phyloP scores from a whole-genome alignment of 2,329 filamentous ascomycete genomes.

The Aspergillus calidoustus region DNA sequence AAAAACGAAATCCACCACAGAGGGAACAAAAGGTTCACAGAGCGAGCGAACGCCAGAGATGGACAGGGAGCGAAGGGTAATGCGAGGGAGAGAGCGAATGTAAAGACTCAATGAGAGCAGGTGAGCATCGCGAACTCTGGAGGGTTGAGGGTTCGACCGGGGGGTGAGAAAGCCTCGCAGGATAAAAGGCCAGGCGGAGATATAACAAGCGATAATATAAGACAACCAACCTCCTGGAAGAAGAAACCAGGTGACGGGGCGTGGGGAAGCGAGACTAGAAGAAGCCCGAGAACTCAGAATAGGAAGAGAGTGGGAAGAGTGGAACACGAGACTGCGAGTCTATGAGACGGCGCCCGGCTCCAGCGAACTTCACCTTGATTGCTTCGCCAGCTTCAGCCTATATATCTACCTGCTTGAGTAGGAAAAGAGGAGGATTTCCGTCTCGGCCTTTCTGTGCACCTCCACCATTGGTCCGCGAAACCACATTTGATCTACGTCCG shows the following conservation, averaged over 20 bases:
- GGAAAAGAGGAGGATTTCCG: background rate
- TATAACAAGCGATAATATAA: constrained; percentile 4
- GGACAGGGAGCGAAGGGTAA: background rate
- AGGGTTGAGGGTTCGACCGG: background rate
- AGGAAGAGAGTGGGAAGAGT: constrained; percentile 1
- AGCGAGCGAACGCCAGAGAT: background rate
- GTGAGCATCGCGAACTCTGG: constrained; percentile 12
- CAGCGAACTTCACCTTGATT: background rate
- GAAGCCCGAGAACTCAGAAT: background rate
- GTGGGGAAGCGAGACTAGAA: constrained; percentile 13
- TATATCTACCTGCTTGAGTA: background rate
- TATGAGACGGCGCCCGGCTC: background rate
- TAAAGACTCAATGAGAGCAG: constrained; percentile 9
- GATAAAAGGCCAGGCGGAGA: background rate
- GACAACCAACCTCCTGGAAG: background rate
- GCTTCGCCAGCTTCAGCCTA: background rate
- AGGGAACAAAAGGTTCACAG: background rate
- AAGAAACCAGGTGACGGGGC: constrained; percentile 11
- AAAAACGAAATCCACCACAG: background rate
- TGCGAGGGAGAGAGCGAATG: background rate
- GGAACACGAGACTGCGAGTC: constrained; percentile 5
- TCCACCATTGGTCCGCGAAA: background rate
- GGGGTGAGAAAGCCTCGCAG: background rate
- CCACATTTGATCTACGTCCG: background rate
- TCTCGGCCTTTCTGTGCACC: background rate